These are phyloP conservation scores for Aspergillus novoparasiticus DNA, from an alignment of 2,329 filamentous ascomycete species.

Conservation along the genomic window DNA sequence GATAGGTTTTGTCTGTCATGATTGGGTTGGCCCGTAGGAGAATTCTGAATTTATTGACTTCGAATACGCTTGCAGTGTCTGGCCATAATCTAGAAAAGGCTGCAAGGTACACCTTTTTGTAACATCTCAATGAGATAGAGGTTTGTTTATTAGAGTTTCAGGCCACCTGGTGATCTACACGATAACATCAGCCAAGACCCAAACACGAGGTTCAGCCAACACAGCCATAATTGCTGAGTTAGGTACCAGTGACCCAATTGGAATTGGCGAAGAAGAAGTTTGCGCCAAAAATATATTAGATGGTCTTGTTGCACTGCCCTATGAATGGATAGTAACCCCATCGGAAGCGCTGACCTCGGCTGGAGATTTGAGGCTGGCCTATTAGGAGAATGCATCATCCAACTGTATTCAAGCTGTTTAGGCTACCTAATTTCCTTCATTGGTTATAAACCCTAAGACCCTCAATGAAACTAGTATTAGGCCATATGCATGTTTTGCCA, in stretches of 20 bases:
- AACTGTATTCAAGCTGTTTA: not conserved
- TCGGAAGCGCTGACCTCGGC: not conserved
- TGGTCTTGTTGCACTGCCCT: not conserved
- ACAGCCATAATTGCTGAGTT: not conserved
- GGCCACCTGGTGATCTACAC: not conserved
- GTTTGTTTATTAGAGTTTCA: not conserved
- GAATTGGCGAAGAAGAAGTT: not conserved
- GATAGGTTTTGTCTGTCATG: not conserved
- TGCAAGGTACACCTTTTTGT: not conserved
- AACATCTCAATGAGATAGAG: not conserved
- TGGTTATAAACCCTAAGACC: no score
- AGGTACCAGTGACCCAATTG: not conserved
- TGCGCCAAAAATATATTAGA: not conserved
- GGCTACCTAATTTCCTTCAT: no score
- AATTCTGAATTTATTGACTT: fast-evolving
- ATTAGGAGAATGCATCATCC: not conserved
- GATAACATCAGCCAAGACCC: not conserved
- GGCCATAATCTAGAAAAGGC: not conserved
- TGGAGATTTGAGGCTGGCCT: not conserved
- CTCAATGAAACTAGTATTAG: not conserved
- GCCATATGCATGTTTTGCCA: not conserved
- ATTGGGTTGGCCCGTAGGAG: not conserved
- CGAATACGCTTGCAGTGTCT: not conserved
- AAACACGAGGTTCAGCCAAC: not conserved
- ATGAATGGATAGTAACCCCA: not conserved